Evolutionary conservation across 768 basidiomycete genomes (phyloP).

Genomic region (Mycena pura): DNA sequence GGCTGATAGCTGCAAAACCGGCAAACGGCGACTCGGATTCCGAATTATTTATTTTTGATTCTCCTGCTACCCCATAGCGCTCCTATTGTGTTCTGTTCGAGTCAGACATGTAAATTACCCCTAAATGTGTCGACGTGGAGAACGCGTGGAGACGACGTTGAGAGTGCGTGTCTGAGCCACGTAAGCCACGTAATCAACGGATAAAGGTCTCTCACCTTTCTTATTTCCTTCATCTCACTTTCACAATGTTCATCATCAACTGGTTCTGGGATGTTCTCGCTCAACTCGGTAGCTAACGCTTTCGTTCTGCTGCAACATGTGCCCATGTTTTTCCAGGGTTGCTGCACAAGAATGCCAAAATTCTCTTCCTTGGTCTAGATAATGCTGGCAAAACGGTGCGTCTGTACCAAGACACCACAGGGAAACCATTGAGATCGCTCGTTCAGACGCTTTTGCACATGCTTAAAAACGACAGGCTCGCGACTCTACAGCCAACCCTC

Average conservation of each 20-base stretch:
- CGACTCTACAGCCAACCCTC: constrained; percentile 96
- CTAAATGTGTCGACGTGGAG: constrained; percentile 4
- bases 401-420: not conserved
- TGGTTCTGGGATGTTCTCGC: constrained; percentile 98
- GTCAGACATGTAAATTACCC: too few relatives aligned
- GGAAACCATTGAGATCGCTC: not conserved
- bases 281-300: constrained; percentile 74
- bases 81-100: too few relatives aligned
- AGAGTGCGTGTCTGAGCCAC: constrained; percentile 7
- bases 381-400: constrained; percentile 99
- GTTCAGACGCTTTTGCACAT: constrained; percentile 69
- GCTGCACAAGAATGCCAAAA: constrained; percentile 98
- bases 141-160: not conserved
- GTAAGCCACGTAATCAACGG: constrained; percentile 14
- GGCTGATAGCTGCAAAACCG: too few relatives aligned
- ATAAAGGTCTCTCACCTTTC: not conserved
- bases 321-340: constrained; percentile 59
- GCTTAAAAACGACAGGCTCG: constrained; percentile 98
- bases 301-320: not conserved
- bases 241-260: constrained; percentile 81
- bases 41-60: too few relatives aligned
- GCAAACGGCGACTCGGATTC: too few relatives aligned
- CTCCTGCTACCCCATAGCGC: too few relatives aligned
- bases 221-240: constrained; percentile 13
- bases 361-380: constrained; percentile 97